A percentile compares a stretch with the other conserved stretches of the same genome.
These are phyloP conservation scores for Saccharomycopsis malanga DNA, from an alignment of 805 yeast genomes.

Conservation along the genomic window DNA sequence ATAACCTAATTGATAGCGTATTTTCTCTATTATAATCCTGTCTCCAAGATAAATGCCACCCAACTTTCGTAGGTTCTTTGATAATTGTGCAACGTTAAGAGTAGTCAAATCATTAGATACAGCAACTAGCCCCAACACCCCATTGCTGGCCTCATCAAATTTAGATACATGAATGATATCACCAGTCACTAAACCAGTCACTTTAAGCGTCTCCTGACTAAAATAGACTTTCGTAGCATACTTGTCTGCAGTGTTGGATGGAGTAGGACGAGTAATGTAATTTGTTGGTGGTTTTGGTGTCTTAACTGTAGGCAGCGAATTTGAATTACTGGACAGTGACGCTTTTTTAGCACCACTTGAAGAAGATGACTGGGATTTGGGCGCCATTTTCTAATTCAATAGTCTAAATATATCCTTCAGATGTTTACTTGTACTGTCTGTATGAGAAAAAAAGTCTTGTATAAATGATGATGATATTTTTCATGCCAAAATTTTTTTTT, in stretches of 20 bases:
- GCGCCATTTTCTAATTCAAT: too few species aligned
- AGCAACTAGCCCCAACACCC: slow-evolving; percentile 38
- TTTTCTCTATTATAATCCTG: slow-evolving; percentile 40
- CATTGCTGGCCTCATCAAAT: slow-evolving; percentile 35
- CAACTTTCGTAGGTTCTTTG: slow-evolving; percentile 37
- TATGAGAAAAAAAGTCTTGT: too few species aligned
- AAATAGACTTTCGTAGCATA: slow-evolving; percentile 34
- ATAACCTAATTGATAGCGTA: slow-evolving; percentile 41
- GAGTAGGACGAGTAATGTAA: slow-evolving; percentile 35
- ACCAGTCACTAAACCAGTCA: slow-evolving; percentile 40
- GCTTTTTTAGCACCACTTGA: too few species aligned
- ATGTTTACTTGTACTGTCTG: too few species aligned
- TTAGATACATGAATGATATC: slow-evolving; percentile 40
- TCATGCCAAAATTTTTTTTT: too few species aligned
- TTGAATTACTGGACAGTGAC: too few species aligned
- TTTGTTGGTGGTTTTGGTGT: slow-evolving; percentile 35
- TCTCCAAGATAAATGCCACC: slow-evolving; percentile 45
- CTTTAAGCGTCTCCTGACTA: slow-evolving; percentile 39
- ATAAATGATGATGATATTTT: too few species aligned
- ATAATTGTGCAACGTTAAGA: slow-evolving; percentile 41
- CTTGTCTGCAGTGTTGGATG: slow-evolving; percentile 23
- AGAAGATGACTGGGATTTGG: too few species aligned
- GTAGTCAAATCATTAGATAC: slow-evolving; percentile 27
- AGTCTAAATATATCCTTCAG: too few species aligned
- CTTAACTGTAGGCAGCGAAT: slow-evolving; percentile 23